phyloP scores from a whole-genome alignment of 352 stramenopile genomes.

The Globisporangium alternatum region DNA sequence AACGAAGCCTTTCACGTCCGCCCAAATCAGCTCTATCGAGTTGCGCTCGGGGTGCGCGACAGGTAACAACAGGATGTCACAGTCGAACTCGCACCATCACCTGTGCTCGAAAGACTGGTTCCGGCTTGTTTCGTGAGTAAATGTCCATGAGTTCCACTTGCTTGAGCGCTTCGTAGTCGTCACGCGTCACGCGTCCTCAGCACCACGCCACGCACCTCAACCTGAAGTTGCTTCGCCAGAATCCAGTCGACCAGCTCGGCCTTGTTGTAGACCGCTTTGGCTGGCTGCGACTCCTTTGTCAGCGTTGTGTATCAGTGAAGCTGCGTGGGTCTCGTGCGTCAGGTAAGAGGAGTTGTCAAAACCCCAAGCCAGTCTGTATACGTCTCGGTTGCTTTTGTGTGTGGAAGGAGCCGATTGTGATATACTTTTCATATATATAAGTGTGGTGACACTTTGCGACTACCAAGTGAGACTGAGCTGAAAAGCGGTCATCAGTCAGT shows the following conservation, averaged over 20 bases:
- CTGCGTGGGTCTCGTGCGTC: no score
- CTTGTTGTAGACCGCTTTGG: slow-evolving; percentile 2
- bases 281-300: slow-evolving; percentile 1
- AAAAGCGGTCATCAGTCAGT: no score
- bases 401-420: no score
- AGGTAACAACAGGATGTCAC: slow-evolving; percentile 11
- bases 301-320: slow-evolving; percentile 3
- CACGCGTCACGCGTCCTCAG: not conserved
- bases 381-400: no score
- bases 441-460: no score
- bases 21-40: slow-evolving; percentile 15
- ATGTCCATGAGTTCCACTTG: not conserved
- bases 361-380: no score
- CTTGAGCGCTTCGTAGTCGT: not conserved
- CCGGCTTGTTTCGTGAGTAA: not conserved
- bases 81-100: slow-evolving; percentile 11
- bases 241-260: slow-evolving; percentile 9
- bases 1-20: slow-evolving; percentile 13
- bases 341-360: no score
- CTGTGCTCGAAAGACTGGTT: not conserved
- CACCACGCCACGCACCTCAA: not conserved
- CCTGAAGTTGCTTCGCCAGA: slow-evolving; percentile 1
- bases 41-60: slow-evolving; percentile 15
- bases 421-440: no score
- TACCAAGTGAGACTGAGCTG: no score